phyloP scores from a whole-genome alignment of 169 alveolate genomes.

The Plasmodium vinckei region DNA sequence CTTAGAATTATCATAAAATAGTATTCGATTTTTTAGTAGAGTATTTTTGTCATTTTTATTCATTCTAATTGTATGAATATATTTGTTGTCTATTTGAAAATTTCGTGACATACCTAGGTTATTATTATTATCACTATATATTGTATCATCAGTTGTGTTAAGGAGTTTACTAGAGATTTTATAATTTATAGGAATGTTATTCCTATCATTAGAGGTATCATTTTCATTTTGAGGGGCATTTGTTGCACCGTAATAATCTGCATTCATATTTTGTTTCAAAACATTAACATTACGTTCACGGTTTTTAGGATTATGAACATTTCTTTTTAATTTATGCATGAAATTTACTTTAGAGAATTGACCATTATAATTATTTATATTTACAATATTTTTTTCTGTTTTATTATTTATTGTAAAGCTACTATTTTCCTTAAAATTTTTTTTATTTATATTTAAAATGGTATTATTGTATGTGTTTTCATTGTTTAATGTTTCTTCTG shows the following conservation, averaged over 20 bases:
- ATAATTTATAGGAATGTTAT: no score
- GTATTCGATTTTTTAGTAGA: neutral
- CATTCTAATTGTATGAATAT: neutral
- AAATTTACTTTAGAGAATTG: constrained; percentile 19
- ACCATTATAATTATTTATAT: constrained; percentile 21
- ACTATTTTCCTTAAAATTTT: constrained; percentile 12
- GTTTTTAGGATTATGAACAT: neutral
- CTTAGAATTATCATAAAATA: neutral
- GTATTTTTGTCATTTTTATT: constrained; percentile 2
- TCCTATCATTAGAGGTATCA: no score
- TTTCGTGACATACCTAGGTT: neutral
- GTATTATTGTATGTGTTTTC: neutral
- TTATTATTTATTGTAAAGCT: constrained; percentile 12
- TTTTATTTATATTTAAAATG: constrained; percentile 4
- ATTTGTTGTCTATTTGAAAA: neutral
- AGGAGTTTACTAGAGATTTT: no score
- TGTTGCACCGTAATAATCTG: constrained; percentile 1
- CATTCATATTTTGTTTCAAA: neutral
- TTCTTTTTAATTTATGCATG: constrained; percentile 39
- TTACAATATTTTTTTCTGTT: neutral
- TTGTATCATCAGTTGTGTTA: neutral
- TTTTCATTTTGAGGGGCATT: no score
- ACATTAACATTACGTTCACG: neutral
- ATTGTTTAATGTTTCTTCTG: constrained; percentile 2
- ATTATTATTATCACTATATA: neutral